Evolutionary conservation across 352 stramenopile genomes (phyloP), one percentile per base, ranked within the genome.

Genomic region (Pythium folliculosum): DNA sequence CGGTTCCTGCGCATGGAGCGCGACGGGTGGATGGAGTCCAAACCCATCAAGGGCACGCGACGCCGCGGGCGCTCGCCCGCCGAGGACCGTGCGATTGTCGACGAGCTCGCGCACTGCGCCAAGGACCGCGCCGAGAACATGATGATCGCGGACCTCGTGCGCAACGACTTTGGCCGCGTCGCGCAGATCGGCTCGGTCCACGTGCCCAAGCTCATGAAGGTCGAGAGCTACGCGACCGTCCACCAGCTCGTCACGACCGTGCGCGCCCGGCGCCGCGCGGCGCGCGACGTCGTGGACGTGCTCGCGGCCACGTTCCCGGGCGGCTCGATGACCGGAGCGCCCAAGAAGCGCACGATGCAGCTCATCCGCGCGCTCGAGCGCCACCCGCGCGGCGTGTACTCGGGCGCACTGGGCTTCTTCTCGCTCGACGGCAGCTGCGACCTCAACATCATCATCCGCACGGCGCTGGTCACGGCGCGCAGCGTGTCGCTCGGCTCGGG

Each of bases 361-460:
- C 92, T 99, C 50, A 96, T 99, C 37, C 80, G 98, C 49, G 70
- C 95, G 32, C 78, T 99, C 16, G 96, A 99, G 63, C 67, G 80
- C 45, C 72, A 79, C 2, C 80, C 78, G 3, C 86, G 97, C n/a
- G 96, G 97, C 21, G 90, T 98, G 2, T 99, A 99, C 79, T 97
- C 94, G 3, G 97, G 97, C n/a, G 90, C 86, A 16, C 70, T 99
- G 10, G 97, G 97, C 16, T 99, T 98, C 59, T 67, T 99, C 16
- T 97, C 93, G 44, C 72, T 98, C n/a, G 95, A 98, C 77, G 95
- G 95, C 14, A 91, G 81, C 54, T 97, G 95, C 63, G 96, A 99
- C 71, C 86, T 99, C 67, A 99, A 99, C 79, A 99, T 99, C 63
- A 90, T 99, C 43, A 99, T 99, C 72, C 92, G 97, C 49, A 98